These are phyloP conservation scores for Botrytis aclada DNA, from an alignment of 2,329 filamentous ascomycete genomes.

Conservation along the genomic window DNA sequence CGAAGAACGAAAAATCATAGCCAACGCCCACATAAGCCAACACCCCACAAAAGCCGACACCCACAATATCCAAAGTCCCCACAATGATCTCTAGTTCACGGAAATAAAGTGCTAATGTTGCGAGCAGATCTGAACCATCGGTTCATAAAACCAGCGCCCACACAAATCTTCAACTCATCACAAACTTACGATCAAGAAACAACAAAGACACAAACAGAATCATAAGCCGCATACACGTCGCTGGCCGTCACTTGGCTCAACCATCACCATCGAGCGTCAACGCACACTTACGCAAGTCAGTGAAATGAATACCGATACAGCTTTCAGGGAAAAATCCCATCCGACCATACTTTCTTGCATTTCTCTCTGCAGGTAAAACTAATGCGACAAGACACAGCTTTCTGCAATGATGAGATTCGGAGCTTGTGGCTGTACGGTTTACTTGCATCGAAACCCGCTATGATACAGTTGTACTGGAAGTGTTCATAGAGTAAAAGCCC, in stretches of 20 bases:
- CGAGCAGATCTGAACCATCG: constrained; percentile 9
- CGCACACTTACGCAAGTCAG: not conserved
- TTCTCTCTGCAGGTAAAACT: constrained; percentile 8
- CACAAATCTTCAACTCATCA: constrained; percentile 9
- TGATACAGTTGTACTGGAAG: constrained; percentile 11
- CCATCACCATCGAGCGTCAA: constrained; percentile 15
- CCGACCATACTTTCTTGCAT: not conserved
- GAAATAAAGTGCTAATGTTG: constrained; percentile 9
- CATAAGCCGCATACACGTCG: not conserved
- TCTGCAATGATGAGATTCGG: constrained; percentile 4
- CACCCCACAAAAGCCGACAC: constrained; percentile 3
- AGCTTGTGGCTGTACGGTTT: constrained; percentile 11
- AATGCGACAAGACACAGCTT: not conserved
- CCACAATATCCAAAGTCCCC: not conserved
- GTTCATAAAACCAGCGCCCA: constrained; percentile 9
- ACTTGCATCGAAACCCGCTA: not conserved
- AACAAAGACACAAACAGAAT: constrained; percentile 1
- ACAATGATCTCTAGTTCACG: constrained; percentile 1
- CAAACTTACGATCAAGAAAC: constrained; percentile 4
- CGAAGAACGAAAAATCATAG: constrained; percentile 3
- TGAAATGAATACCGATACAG: constrained; percentile 3
- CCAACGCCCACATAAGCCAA: not conserved
- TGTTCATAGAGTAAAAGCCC: not conserved
- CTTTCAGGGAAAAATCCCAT: not conserved
- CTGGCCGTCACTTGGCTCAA: not conserved